Conservation (phyloP, 2,329 filamentous ascomycete species). For the Pestalotiopsis sp. region DNA sequence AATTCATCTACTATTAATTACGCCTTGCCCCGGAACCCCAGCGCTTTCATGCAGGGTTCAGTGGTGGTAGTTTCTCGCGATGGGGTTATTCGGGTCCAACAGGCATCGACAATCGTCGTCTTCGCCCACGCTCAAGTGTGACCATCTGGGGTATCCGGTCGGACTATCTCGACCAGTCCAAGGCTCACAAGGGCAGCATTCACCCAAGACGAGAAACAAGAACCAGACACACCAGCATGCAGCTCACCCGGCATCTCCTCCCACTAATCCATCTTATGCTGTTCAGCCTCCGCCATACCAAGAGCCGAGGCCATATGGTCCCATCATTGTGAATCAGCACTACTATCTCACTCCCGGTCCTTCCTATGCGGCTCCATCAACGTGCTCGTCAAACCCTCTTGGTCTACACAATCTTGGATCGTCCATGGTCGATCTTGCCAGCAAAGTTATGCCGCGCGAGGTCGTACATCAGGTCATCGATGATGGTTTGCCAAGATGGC, state of each 20-base stretch:
- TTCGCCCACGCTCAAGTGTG: conserved; percentile 1
- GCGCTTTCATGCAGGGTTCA: conserved; percentile 10
- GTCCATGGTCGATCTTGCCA: conserved; percentile 46
- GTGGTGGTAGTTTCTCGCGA: background rate
- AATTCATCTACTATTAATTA: background rate
- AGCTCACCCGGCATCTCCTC: conserved; percentile 25
- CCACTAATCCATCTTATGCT: conserved; percentile 20
- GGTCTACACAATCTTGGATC: conserved; percentile 37
- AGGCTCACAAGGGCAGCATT: background rate
- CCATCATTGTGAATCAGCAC: conserved; percentile 55
- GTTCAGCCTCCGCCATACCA: conserved; percentile 28
- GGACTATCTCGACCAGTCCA: background rate
- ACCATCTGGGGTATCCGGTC: conserved; percentile 13
- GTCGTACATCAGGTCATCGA: conserved; percentile 41
- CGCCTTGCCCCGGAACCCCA: background rate
- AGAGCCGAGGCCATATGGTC: conserved; percentile 31
- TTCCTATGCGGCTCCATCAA: conserved; percentile 20
- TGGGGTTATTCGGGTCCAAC: conserved; percentile 11
- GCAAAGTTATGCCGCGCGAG: conserved; percentile 40
- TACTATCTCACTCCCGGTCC: conserved; percentile 44
- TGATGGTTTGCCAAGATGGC: conserved; percentile 45
- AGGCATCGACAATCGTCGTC: conserved; percentile 4
- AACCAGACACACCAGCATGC: conserved; percentile 17
- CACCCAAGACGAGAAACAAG: background rate
- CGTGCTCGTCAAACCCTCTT: conserved; percentile 24